Evolutionary conservation across 106 monocot genomes (phyloP), one percentile per base, ranked within the genome.

Genomic region (Triglochin maritima): DNA sequence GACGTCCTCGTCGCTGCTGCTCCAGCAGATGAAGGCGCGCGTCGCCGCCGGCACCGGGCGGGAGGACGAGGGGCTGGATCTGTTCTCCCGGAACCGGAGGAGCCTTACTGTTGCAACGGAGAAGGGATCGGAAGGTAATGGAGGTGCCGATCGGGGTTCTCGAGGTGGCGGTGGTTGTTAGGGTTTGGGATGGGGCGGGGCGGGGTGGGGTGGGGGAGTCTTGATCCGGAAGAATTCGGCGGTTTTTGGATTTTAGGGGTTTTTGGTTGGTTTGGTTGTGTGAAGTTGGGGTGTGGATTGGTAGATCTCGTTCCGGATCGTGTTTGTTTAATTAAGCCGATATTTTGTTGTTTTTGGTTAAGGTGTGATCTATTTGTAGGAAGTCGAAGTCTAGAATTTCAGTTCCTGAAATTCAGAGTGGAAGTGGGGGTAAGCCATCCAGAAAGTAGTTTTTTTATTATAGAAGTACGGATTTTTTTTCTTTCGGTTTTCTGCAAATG

Each of bases 1-100:
- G 74, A 67, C 43, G 74, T 51, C 59, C 12, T 3, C 58, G 42
- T 47, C 49, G 74, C 9, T 72, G 45, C 51, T 66, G 50, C 44
- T 44, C 44, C 74, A 74, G 74, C 67, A 74, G 59, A 16, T 50
- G 67, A 47, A 50, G 74, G 17, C 17, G 60, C 12, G 74, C 7
- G 49, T 11, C 5, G 29, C 55, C 7, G 8, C 14, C 11, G 43
- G 5, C 7, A 42, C 60, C 5, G 10, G 17, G 13, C 16, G 55
- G 4, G 74, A 50, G 7, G 74, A 67, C 43, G 74, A 74, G 3
- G 74, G 47, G 49, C 56, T 76, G 76, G 76, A 76, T 69, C 62
- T 76, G 47, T 76, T 76, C 76, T 76, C 76, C 5, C 12, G 4
- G 60, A 76, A 5, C 52, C 52, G 68, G 9, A 60, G 62, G 46